Evolutionary conservation across 805 yeast genomes (phyloP).

Genomic region (Candida anglica): DNA sequence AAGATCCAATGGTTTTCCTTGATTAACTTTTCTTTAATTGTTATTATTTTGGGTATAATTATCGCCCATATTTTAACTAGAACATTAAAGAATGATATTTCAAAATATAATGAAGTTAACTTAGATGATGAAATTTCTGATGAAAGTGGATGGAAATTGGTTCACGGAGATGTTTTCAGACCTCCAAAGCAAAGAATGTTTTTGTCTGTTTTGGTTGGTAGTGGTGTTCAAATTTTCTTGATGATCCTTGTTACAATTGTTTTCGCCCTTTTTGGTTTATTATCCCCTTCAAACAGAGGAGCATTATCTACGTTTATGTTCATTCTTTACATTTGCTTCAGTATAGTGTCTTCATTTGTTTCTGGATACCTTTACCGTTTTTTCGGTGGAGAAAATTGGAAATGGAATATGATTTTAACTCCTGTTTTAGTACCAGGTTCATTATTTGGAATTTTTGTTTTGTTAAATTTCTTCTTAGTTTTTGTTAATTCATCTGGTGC

Average conservation of each 20-base stretch:
- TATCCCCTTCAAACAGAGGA: constrained; percentile 94
- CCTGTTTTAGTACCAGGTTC: constrained; percentile 84
- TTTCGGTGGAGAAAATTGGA: constrained; percentile 92
- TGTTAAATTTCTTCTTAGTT: constrained; percentile 78
- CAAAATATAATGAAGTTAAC: constrained; percentile 83
- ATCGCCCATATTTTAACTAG: constrained; percentile 75
- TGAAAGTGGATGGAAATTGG: constrained; percentile 95
- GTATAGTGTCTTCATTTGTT: constrained; percentile 81
- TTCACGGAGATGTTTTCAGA: constrained; percentile 93
- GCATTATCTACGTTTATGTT: constrained; percentile 88
- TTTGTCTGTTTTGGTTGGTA: constrained; percentile 78
- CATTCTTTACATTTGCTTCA: constrained; percentile 74
- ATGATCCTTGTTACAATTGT: constrained; percentile 71
- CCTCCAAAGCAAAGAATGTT: constrained; percentile 68
- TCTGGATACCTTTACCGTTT: constrained; percentile 82
- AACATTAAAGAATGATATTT: constrained; percentile 80
- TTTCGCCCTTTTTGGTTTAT: constrained; percentile 83
- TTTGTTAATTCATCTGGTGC: constrained; percentile 86
- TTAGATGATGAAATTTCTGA: constrained; percentile 84
- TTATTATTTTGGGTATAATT: constrained; percentile 67
- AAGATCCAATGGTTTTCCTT: constrained; percentile 95
- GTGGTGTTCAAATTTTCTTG: constrained; percentile 79
- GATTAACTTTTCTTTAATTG: constrained; percentile 80
- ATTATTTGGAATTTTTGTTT: constrained; percentile 58
- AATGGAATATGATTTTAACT: constrained; percentile 74